These are phyloP conservation scores for Nakazawaea ishiwadae DNA, from an alignment of 805 yeast genomes.

Conservation along the genomic window DNA sequence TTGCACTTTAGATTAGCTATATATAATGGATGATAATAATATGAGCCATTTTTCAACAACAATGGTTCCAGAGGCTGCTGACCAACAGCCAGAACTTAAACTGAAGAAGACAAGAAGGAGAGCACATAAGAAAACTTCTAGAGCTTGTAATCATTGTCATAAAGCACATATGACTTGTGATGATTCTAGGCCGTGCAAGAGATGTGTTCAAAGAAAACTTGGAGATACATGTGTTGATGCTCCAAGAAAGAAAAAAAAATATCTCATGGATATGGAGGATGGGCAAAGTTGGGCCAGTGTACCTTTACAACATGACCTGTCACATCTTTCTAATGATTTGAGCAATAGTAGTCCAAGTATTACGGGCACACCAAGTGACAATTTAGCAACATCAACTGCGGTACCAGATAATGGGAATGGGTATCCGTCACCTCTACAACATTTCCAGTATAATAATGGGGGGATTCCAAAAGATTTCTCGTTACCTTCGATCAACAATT, in stretches of 20 bases:
- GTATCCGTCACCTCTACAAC: slow-evolving; percentile 7
- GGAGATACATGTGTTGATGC: slow-evolving; percentile 79
- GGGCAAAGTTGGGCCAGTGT: slow-evolving; percentile 1
- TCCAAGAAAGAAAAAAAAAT: slow-evolving; percentile 81
- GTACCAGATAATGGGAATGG: background rate
- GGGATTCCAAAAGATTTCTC: background rate
- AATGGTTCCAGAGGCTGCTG: too few relatives aligned
- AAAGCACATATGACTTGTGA: slow-evolving; percentile 92
- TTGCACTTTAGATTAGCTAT: too few relatives aligned
- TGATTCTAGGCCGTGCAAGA: slow-evolving; percentile 51
- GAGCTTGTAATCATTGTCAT: slow-evolving; percentile 92
- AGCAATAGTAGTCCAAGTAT: slow-evolving; percentile 1
- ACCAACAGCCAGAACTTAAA: too few relatives aligned
- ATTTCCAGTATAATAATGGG: slow-evolving; percentile 6
- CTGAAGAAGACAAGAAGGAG: slow-evolving; percentile 17
- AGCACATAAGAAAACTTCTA: slow-evolving; percentile 60
- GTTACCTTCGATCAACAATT: slow-evolving; percentile 1
- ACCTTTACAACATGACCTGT: background rate
- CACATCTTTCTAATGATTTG: background rate
- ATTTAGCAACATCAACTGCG: background rate
- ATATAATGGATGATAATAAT: too few relatives aligned
- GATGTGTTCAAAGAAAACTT: slow-evolving; percentile 71
- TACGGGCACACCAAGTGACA: background rate
- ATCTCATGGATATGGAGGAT: slow-evolving; percentile 57
- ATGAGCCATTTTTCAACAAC: too few relatives aligned